Evolutionary conservation across 208 protist species (phyloP), one percentile per base, ranked within the genome.

Genomic region (Crithidia mellificae): DNA sequence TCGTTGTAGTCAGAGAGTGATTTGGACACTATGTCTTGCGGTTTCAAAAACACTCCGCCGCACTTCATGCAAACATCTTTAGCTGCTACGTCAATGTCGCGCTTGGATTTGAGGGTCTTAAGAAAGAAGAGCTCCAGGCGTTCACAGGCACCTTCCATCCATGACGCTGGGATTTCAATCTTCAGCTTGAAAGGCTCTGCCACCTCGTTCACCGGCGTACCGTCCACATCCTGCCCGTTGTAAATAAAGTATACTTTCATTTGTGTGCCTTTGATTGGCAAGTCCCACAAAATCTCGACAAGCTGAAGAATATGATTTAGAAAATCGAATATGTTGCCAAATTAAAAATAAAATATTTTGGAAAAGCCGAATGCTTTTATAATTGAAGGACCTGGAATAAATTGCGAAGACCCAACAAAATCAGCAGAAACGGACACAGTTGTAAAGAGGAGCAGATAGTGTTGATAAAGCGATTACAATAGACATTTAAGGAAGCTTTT

Each of bases 211-310:
- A 87, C 77, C 11, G 71, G 29, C 15, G 22, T 30, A 2, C 81
- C 87, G 12, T 70, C 56, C 3, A 53, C 61, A 57, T 88, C 74
- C 41, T 77, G 83, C 15, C 87, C 87, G 27, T 92, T 83, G 64
- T 92, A 92, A 38, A 88, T 72, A 36, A 86, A 84, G 52, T 90
- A 92, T 0, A 90, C 83, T 67, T 88, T 92, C 83, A 92, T 92
- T 52, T 38, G n/a, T n/a, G n/a, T n/a, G n/a, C n/a, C n/a, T n/a
- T 38, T 11, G 11, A 38, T 11, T 38, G 34, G 34, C 34, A 12
- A 12, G 5, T 38, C 34, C 34, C 7, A 38, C 7, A 38, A 38
- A 38, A 38, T 5, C 34, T 38, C 34, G 11, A 38, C n/a, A n/a
- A n/a, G n/a, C n/a, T 38, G 34, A 38, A 38, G 34, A 5, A 12